These are phyloP conservation scores for Haplographium delicatum DNA, from an alignment of 495 filamentous ascomycete genomes.

Conservation along the genomic window DNA sequence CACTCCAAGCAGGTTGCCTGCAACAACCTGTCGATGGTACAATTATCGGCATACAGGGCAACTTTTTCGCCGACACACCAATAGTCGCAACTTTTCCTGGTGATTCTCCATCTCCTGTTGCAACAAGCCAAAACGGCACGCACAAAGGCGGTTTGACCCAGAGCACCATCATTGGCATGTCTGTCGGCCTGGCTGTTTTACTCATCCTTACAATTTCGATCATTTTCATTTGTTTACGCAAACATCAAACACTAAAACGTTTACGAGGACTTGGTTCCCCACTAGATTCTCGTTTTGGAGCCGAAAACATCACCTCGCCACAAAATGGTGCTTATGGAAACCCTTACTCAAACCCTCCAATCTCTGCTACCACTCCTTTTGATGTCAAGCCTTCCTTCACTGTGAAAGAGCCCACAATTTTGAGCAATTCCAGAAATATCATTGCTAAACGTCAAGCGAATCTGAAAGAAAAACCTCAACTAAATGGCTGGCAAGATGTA, in stretches of 20 bases:
- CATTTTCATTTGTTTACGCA: constrained; percentile 40
- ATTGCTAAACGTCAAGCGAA: constrained; percentile 1
- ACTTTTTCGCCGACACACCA: constrained; percentile 40
- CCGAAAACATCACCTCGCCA: constrained; percentile 17
- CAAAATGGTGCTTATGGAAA: constrained; percentile 14
- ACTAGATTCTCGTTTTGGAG: constrained; percentile 21
- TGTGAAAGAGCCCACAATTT: neutral
- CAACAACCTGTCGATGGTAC: constrained; percentile 34
- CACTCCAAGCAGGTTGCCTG: constrained; percentile 42
- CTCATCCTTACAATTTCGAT: constrained; percentile 37
- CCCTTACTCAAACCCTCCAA: constrained; percentile 2
- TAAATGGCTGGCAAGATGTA: constrained; percentile 1
- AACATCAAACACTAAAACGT: constrained; percentile 23
- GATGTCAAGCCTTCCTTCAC: neutral
- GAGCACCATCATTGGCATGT: constrained; percentile 45
- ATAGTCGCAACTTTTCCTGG: constrained; percentile 37
- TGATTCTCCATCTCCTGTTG: neutral
- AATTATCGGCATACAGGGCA: constrained; percentile 38
- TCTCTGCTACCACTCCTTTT: neutral
- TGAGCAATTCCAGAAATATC: neutral
- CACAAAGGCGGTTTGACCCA: constrained; percentile 32
- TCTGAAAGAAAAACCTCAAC: neutral
- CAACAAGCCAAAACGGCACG: constrained; percentile 25
- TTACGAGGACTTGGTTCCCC: constrained; percentile 1
- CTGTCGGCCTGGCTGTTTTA: constrained; percentile 37